Evolutionary conservation across 225 moss, liverwort and hornwort genomes (phyloP).

Genomic region (Anthoceros angustus): DNA sequence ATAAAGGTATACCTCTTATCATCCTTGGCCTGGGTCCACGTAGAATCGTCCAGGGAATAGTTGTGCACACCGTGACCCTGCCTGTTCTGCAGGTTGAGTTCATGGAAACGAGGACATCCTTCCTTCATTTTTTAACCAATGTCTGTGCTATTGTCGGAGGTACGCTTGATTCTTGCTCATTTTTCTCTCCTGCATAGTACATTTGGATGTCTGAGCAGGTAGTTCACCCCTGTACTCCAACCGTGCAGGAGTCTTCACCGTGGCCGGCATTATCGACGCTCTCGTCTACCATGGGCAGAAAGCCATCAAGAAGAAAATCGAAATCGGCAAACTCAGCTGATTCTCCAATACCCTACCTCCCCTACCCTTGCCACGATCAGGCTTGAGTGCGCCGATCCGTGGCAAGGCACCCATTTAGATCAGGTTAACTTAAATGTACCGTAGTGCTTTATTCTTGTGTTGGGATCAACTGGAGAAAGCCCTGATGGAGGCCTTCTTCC

Average conservation of each 20-base stretch:
- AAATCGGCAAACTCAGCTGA: constrained; percentile 56
- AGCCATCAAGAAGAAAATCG: constrained; percentile 79
- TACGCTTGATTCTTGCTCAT: constrained; percentile 9
- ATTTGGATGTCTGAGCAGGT: not conserved
- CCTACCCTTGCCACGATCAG: not conserved
- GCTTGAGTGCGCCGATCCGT: too few relatives aligned
- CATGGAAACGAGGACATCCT: constrained; percentile 55
- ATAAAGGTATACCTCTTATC: constrained; percentile 41
- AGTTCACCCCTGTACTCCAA: not conserved
- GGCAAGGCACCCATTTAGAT: too few relatives aligned
- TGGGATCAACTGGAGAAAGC: too few relatives aligned
- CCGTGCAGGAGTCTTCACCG: constrained; percentile 67
- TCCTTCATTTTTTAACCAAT: constrained; percentile 89
- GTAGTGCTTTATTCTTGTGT: too few relatives aligned
- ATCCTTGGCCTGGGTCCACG: not conserved
- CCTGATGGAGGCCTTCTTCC: too few relatives aligned
- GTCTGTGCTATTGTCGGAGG: constrained; percentile 98
- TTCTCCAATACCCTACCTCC: not conserved
- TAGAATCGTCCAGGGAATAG: not conserved
- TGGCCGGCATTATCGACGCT: constrained; percentile 80
- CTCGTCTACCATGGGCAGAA: constrained; percentile 66
- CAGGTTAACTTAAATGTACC: too few relatives aligned
- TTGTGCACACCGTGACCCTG: not conserved
- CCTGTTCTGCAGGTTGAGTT: constrained; percentile 55
- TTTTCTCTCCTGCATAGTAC: not conserved